Evolutionary conservation across 2,329 filamentous ascomycete species (phyloP).

Genomic region (Diaporthe helianthi): DNA sequence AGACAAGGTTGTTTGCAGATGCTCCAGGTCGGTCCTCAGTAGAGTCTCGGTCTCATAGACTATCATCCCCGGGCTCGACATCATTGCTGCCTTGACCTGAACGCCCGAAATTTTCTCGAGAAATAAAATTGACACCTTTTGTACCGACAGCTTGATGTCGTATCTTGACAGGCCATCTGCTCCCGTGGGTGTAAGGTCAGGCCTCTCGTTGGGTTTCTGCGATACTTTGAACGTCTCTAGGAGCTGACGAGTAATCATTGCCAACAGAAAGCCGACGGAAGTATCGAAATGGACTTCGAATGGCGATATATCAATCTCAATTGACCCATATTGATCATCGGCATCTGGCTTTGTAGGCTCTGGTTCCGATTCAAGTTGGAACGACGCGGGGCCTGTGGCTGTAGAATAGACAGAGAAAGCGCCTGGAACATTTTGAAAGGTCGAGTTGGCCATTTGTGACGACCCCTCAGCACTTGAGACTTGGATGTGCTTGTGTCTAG

Average conservation of each 20-base stretch:
- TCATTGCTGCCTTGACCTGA: constrained; percentile 48
- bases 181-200: constrained; percentile 35
- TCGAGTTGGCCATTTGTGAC: constrained; percentile 21
- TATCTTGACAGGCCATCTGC: constrained; percentile 40
- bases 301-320: constrained; percentile 62
- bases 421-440: constrained; percentile 58
- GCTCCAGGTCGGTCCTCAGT: constrained; percentile 56
- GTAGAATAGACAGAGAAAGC: constrained; percentile 62
- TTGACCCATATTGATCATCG: constrained; percentile 42
- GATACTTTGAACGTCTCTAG: constrained; percentile 50
- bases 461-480: constrained; percentile 38
- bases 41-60: constrained; percentile 58
- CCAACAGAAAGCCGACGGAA: constrained; percentile 62
- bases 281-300: constrained; percentile 62
- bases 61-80: constrained; percentile 49
- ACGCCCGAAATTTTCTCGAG: constrained; percentile 61
- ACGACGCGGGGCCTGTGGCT: constrained; percentile 24
- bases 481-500: constrained; percentile 54
- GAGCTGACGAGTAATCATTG: constrained; percentile 58
- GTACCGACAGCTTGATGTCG: constrained; percentile 53
- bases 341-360: constrained; percentile 32
- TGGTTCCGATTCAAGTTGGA: constrained; percentile 24
- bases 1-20: constrained; percentile 47
- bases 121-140: constrained; percentile 62
- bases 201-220: neutral